Evolutionary conservation across 1,139 yeast genomes (phyloP).

Genomic region (Suhomyces kunorum): DNA sequence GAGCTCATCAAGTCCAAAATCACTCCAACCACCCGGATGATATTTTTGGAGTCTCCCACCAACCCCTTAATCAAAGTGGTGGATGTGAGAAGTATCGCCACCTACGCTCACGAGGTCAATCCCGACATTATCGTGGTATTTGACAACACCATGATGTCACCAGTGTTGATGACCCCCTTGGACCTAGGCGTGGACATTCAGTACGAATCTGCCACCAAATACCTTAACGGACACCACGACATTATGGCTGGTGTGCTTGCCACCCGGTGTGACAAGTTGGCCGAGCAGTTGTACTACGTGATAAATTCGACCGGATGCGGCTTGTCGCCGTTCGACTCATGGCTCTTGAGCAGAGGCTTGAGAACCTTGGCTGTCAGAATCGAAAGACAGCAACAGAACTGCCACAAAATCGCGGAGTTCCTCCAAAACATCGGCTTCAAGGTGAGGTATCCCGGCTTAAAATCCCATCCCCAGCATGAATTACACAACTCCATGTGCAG

Average conservation of each 20-base stretch:
- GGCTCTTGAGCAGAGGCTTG: constrained; percentile 84
- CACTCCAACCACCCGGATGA: constrained; percentile 61
- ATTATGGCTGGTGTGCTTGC: constrained; percentile 94
- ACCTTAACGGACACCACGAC: constrained; percentile 91
- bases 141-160: constrained; percentile 96
- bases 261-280: constrained; percentile 60
- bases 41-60: constrained; percentile 86
- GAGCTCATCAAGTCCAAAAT: constrained; percentile 57
- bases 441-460: constrained; percentile 84
- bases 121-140: constrained; percentile 78
- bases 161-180: constrained; percentile 79
- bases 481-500: constrained; percentile 74
- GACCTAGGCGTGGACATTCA: constrained; percentile 87
- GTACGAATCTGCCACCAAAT: constrained; percentile 91
- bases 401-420: constrained; percentile 72
- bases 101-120: constrained; percentile 63
- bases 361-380: constrained; percentile 82
- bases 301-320: constrained; percentile 92
- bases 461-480: constrained; percentile 77
- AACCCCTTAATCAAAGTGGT: constrained; percentile 88
- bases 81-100: constrained; percentile 68
- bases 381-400: constrained; percentile 84
- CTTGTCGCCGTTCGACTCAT: constrained; percentile 84
- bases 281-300: constrained; percentile 69
- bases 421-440: constrained; percentile 60